phyloP scores from a whole-genome alignment of 306 rosid genomes.

The Gastrolobium bilobum region DNA sequence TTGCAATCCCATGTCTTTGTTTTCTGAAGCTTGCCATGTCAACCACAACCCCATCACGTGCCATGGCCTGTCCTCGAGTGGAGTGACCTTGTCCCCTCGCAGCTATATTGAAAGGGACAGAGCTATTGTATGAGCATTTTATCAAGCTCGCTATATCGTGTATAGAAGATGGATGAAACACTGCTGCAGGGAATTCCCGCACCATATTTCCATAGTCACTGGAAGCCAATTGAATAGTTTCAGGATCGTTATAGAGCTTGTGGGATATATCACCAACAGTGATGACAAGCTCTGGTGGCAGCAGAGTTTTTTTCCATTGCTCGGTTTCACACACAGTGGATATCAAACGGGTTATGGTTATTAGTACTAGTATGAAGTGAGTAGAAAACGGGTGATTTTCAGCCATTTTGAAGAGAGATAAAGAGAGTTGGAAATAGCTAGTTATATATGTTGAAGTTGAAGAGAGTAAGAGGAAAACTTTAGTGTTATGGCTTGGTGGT shows the following conservation, averaged over 20 bases:
- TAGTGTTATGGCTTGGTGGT: conserved; percentile 7
- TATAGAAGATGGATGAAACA: conserved; percentile 69
- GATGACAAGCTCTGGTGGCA: conserved; percentile 37
- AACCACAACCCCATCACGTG: conserved; percentile 68
- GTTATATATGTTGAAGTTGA: neutral
- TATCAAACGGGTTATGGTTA: conserved; percentile 54
- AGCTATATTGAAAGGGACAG: conserved; percentile 61
- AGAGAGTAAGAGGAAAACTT: neutral
- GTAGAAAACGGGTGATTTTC: conserved; percentile 42
- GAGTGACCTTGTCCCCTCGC: conserved; percentile 83
- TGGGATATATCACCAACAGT: conserved; percentile 29
- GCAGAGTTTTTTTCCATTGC: conserved; percentile 36
- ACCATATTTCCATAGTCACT: conserved; percentile 73
- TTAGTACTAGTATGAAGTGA: conserved; percentile 46
- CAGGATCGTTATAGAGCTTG: conserved; percentile 60
- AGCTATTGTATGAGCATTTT: conserved; percentile 52
- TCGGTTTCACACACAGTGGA: conserved; percentile 56
- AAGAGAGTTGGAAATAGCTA: conserved; percentile 1
- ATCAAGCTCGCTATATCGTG: conserved; percentile 59
- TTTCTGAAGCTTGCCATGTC: conserved; percentile 62
- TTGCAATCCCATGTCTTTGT: conserved; percentile 30
- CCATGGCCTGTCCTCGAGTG: conserved; percentile 76
- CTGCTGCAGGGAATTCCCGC: conserved; percentile 59
- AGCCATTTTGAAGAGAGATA: conserved; percentile 56
- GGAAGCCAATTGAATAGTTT: conserved; percentile 63